phyloP scores from a whole-genome alignment of 768 basidiomycete species.

The Infundibulicybe gibba region DNA sequence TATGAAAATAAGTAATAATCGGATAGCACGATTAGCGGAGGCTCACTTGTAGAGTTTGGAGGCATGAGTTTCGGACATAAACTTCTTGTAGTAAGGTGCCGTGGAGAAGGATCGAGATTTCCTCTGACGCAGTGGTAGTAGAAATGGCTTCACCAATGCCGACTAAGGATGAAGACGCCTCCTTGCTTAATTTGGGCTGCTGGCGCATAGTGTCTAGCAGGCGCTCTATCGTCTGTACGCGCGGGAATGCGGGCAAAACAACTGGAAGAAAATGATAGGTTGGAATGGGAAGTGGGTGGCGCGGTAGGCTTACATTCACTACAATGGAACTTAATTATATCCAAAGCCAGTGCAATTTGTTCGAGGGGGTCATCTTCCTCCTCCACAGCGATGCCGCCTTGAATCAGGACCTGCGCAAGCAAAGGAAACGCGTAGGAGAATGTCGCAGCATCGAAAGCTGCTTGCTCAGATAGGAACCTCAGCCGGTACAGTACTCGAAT shows the following conservation, averaged over 20 bases:
- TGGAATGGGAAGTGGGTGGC: neutral
- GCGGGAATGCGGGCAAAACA: conserved; percentile 67
- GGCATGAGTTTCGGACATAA: conserved; percentile 80
- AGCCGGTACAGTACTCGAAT: conserved; percentile 85
- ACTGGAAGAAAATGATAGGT: conserved; percentile 40
- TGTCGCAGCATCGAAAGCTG: conserved; percentile 80
- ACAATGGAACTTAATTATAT: conserved; percentile 67
- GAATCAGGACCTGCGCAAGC: conserved; percentile 59
- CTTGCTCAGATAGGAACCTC: conserved; percentile 75
- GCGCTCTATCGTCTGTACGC: conserved; percentile 60
- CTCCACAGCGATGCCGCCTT: conserved; percentile 62
- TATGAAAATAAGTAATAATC: conserved; percentile 23
- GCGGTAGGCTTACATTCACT: conserved; percentile 60
- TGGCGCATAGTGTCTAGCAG: conserved; percentile 70
- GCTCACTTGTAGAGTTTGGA: conserved; percentile 85
- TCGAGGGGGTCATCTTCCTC: conserved; percentile 74
- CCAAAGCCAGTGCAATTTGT: conserved; percentile 74
- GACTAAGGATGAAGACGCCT: conserved; percentile 76
- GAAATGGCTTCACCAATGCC: conserved; percentile 81
- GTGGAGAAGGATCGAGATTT: conserved; percentile 60
- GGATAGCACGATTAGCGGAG: neutral
- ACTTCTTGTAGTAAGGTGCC: conserved; percentile 85
- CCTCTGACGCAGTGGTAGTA: conserved; percentile 54
- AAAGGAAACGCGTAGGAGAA: conserved; percentile 82
- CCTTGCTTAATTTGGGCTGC: conserved; percentile 81